Evolutionary conservation across 2,329 filamentous ascomycete species (phyloP).

Genomic region (Penicillium sclerotiorum): DNA sequence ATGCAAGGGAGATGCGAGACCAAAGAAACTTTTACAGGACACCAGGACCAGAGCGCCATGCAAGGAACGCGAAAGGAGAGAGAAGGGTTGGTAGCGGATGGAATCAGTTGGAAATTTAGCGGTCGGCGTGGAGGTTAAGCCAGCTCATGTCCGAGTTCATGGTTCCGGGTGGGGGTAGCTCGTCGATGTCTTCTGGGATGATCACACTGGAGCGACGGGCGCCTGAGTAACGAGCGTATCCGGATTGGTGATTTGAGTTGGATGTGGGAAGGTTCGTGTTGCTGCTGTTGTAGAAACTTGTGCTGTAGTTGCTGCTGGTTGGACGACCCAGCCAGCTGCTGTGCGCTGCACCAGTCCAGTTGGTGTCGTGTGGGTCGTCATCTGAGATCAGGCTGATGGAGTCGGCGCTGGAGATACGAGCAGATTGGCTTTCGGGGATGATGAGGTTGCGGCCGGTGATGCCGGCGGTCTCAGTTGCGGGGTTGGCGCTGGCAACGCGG

Average conservation of each 20-base stretch:
- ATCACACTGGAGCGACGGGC: conserved; percentile 36
- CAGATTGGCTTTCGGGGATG: conserved; percentile 44
- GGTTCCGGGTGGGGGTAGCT: conserved; percentile 19
- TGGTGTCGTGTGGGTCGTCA: conserved; percentile 35
- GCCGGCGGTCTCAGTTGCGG: conserved; percentile 39
- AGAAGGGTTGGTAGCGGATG: not conserved
- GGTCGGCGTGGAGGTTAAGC: conserved; percentile 43
- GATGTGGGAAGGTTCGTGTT: conserved; percentile 23
- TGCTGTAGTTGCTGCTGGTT: conserved; percentile 46
- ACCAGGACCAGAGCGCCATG: conserved; percentile 17
- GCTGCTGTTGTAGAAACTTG: conserved; percentile 40
- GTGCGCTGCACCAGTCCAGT: conserved; percentile 27
- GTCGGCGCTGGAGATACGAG: conserved; percentile 47
- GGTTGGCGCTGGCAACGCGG: conserved; percentile 44
- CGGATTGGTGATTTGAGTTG: conserved; percentile 15
- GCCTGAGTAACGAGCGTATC: conserved; percentile 20
- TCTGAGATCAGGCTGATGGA: conserved; percentile 44
- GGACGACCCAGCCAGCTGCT: conserved; percentile 39
- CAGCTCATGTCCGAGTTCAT: conserved; percentile 48
- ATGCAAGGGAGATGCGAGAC: conserved; percentile 14
- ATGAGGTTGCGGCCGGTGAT: conserved; percentile 33
- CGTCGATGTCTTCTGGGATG: conserved; percentile 34
- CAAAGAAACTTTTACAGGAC: conserved; percentile 16
- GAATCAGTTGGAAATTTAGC: conserved; percentile 18
- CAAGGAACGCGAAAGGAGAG: conserved; percentile 8